These are phyloP conservation scores for Colletotrichum tanaceti DNA, from an alignment of 2,329 filamentous ascomycete species.

Conservation along the genomic window DNA sequence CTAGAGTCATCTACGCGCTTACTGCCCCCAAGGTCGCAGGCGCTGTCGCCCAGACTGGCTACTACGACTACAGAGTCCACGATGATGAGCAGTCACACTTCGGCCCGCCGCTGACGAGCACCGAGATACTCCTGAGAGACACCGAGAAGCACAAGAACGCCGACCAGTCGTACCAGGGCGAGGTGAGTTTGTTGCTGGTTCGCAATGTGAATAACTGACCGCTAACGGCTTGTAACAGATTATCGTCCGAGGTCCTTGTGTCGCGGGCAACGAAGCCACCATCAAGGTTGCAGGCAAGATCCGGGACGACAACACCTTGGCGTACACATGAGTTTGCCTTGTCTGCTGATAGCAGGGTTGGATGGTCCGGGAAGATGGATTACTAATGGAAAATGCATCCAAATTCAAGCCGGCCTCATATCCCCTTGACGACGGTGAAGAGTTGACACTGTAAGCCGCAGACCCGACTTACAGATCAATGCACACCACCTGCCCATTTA, in stretches of 20 bases:
- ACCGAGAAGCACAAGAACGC: slow-evolving; percentile 69
- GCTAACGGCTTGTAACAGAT: slow-evolving; percentile 61
- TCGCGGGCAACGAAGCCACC: slow-evolving; percentile 73
- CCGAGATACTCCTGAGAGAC: slow-evolving; percentile 81
- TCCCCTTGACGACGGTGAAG: background rate
- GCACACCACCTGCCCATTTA: background rate
- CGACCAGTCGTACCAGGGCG: slow-evolving; percentile 70
- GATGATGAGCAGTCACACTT: slow-evolving; percentile 72
- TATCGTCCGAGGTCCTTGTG: slow-evolving; percentile 77
- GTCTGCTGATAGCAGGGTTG: background rate
- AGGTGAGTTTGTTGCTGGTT: slow-evolving; percentile 61
- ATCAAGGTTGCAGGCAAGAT: slow-evolving; percentile 74
- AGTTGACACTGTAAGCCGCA: background rate
- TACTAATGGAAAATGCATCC: background rate
- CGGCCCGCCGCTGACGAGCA: slow-evolving; percentile 81
- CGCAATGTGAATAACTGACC: background rate
- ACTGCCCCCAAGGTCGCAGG: slow-evolving; percentile 87
- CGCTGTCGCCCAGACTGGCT: slow-evolving; percentile 85
- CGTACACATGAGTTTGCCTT: slow-evolving; percentile 56
- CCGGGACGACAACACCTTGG: slow-evolving; percentile 78
- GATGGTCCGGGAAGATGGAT: background rate
- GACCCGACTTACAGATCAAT: background rate
- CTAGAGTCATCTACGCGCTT: slow-evolving; percentile 86
- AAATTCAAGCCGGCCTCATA: background rate
- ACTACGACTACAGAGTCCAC: slow-evolving; percentile 83